Conservation (phyloP, 805 yeast species). For the Candida silvatica region DNA sequence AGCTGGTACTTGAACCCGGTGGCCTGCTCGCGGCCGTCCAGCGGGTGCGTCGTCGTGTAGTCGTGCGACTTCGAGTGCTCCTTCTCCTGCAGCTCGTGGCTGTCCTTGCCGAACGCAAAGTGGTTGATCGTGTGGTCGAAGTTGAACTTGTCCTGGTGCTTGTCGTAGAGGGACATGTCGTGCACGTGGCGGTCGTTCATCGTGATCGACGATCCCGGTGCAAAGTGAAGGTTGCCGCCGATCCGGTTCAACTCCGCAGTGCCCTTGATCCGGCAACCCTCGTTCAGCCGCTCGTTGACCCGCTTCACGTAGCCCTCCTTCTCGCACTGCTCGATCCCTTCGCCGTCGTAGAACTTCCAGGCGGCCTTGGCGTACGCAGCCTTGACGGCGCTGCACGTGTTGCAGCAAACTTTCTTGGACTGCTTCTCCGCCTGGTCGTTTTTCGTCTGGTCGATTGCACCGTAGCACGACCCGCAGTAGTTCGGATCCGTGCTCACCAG, state of each 20-base stretch:
- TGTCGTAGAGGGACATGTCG: constrained; percentile 67
- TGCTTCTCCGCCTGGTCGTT: constrained; percentile 29
- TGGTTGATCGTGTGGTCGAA: constrained; percentile 76
- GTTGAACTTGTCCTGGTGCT: constrained; percentile 48
- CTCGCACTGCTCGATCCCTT: constrained; percentile 84
- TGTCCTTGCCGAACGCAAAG: constrained; percentile 72
- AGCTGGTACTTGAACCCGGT: constrained; percentile 48
- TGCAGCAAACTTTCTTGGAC: constrained; percentile 59
- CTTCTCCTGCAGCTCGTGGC: constrained; percentile 11
- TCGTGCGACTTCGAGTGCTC: constrained; percentile 17
- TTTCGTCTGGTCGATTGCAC: constrained; percentile 55
- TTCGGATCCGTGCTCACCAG: constrained; percentile 20
- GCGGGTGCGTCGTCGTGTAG: constrained; percentile 49
- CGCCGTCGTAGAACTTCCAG: constrained; percentile 92
- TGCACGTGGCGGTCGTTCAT: constrained; percentile 63
- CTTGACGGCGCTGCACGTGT: constrained; percentile 74
- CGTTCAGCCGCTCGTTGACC: constrained; percentile 50
- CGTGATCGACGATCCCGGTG: constrained; percentile 80
- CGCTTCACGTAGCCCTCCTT: constrained; percentile 72
- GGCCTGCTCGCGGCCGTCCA: constrained; percentile 42
- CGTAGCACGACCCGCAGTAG: constrained; percentile 89
- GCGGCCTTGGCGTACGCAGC: constrained; percentile 66
- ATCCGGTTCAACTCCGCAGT: constrained; percentile 73
- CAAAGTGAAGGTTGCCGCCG: constrained; percentile 88
- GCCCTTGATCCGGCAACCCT: constrained; percentile 88